These are phyloP conservation scores for Alternaria conjuncta DNA, from an alignment of 2,329 filamentous ascomycete genomes.

Conservation along the genomic window DNA sequence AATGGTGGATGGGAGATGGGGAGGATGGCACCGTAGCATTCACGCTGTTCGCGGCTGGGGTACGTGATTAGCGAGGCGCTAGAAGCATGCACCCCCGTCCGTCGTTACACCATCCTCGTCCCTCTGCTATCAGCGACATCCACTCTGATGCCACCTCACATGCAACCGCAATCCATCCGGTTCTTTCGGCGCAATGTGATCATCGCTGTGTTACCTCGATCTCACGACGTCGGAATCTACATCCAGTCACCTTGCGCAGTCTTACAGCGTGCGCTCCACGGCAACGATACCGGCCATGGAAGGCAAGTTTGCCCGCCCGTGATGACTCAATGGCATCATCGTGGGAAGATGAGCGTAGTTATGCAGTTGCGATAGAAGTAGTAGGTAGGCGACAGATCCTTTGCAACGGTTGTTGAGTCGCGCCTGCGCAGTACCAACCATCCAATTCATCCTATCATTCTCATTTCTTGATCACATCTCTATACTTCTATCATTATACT, in stretches of 20 bases:
- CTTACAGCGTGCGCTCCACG: slow-evolving; percentile 26
- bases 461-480: slow-evolving; percentile 18
- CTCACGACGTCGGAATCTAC: neutral
- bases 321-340: slow-evolving; percentile 18
- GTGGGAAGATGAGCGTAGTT: neutral
- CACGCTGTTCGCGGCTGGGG: slow-evolving; percentile 29
- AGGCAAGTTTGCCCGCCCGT: slow-evolving; percentile 21
- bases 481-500: neutral
- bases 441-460: slow-evolving; percentile 16
- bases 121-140: slow-evolving; percentile 28
- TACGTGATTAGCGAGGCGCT: slow-evolving; percentile 28
- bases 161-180: slow-evolving; percentile 25
- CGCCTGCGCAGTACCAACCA: slow-evolving; percentile 26
- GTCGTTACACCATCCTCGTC: slow-evolving; percentile 29
- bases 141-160: slow-evolving; percentile 39
- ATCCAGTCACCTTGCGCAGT: slow-evolving; percentile 18
- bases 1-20: slow-evolving; percentile 39
- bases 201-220: slow-evolving; percentile 38
- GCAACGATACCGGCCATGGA: slow-evolving; percentile 12
- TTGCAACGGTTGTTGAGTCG: slow-evolving; percentile 33
- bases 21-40: slow-evolving; percentile 46
- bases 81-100: slow-evolving; percentile 21
- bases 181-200: slow-evolving; percentile 17
- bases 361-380: slow-evolving; percentile 29
- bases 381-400: slow-evolving; percentile 17